Percentiles rank a stretch among this genome's conserved stretches.
Evolutionary conservation across 805 yeast species (phyloP).

Genomic region (Nakazawaea molendinolei): DNA sequence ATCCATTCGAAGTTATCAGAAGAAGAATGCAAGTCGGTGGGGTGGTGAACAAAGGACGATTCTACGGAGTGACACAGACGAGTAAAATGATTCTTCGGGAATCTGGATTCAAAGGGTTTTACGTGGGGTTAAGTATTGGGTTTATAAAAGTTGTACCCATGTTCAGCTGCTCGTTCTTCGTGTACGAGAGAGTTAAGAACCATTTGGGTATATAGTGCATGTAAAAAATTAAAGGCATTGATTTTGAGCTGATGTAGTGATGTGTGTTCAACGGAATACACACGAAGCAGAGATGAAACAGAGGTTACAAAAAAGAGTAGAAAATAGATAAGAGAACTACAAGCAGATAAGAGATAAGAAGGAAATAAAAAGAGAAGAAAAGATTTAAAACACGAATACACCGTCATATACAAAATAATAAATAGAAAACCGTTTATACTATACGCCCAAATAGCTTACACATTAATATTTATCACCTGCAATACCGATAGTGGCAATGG

Average conservation of each 20-base stretch:
- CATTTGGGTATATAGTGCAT: slow-evolving; percentile 67
- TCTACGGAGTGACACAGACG: slow-evolving; percentile 45
- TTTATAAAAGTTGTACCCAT: slow-evolving; percentile 92
- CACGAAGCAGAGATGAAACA: too few species aligned
- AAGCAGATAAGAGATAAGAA: too few species aligned
- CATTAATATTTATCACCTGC: slow-evolving; percentile 40
- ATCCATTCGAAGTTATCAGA: slow-evolving; percentile 92
- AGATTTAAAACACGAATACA: too few species aligned
- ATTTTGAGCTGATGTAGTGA: too few species aligned
- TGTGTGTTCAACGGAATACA: too few species aligned
- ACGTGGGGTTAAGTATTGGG: slow-evolving; percentile 92
- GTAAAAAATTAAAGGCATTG: too few species aligned
- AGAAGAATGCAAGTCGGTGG: slow-evolving; percentile 96
- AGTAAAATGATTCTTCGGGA: slow-evolving; percentile 58
- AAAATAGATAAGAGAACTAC: too few species aligned
- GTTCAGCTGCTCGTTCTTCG: slow-evolving; percentile 95
- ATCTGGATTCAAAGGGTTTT: slow-evolving; percentile 81
- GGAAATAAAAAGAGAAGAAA: too few species aligned
- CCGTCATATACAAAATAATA: not conserved
- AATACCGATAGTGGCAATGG: slow-evolving; percentile 47
- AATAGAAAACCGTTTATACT: not conserved
- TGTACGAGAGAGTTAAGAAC: slow-evolving; percentile 80
- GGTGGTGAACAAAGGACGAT: slow-evolving; percentile 47
- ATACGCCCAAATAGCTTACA: too few species aligned
- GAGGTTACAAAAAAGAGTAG: too few species aligned